phyloP scores from a whole-genome alignment of 208 protist genomes.

The Trypanosoma brucei region DNA sequence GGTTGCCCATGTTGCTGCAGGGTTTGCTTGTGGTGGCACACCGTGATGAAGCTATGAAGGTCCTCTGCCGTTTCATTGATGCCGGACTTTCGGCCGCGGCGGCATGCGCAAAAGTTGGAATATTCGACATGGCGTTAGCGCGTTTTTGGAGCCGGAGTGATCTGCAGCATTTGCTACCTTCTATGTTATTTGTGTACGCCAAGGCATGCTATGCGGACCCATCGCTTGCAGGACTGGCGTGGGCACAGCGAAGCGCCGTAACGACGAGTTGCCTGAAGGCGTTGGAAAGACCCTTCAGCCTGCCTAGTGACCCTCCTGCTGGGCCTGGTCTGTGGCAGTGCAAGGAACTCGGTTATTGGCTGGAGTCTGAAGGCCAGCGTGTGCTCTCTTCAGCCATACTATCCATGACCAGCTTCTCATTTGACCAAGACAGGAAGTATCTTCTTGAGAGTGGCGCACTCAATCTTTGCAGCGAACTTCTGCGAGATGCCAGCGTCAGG shows the following conservation, averaged over 20 bases:
- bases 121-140: slow-evolving; percentile 69
- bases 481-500: slow-evolving; percentile 25
- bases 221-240: slow-evolving; percentile 39
- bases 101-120: slow-evolving; percentile 75
- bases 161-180: slow-evolving; percentile 67
- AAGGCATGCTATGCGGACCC: slow-evolving; percentile 84
- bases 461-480: slow-evolving; percentile 64
- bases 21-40: slow-evolving; percentile 66
- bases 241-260: slow-evolving; percentile 42
- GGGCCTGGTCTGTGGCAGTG: slow-evolving; percentile 66
- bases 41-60: slow-evolving; percentile 68
- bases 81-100: slow-evolving; percentile 58
- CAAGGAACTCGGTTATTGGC: slow-evolving; percentile 52
- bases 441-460: slow-evolving; percentile 47
- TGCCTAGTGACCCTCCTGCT: slow-evolving; percentile 18
- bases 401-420: slow-evolving; percentile 53
- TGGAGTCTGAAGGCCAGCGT: slow-evolving; percentile 51
- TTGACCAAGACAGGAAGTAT: slow-evolving; percentile 33
- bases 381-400: slow-evolving; percentile 62
- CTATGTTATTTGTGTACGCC: slow-evolving; percentile 80
- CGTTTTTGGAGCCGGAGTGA: slow-evolving; percentile 75
- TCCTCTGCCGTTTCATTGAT: slow-evolving; percentile 81
- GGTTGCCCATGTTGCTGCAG: slow-evolving; percentile 77
- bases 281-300: slow-evolving; percentile 47
- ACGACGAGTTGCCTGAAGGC: slow-evolving; percentile 52